These are phyloP conservation scores for Mesembryanthemum crystallinum DNA, from an alignment of 148 eudicot genomes.

Conservation along the genomic window DNA sequence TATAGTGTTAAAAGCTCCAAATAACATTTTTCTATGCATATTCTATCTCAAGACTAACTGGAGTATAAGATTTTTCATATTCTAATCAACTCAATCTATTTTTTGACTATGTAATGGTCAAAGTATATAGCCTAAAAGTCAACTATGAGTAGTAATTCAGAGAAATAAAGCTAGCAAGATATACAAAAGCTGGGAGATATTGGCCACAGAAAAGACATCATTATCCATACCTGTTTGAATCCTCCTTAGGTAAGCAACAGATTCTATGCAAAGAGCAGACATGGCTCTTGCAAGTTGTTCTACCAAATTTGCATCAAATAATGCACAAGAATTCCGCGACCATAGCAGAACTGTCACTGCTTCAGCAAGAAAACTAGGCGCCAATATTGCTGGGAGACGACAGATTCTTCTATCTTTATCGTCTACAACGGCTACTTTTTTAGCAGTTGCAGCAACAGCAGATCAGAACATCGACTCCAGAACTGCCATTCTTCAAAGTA, in stretches of 20 bases:
- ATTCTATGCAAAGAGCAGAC: background rate
- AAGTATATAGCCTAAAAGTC: too few species aligned
- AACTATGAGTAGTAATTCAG: too few species aligned
- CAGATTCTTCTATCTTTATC: constrained; percentile 24
- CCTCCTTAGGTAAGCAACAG: background rate
- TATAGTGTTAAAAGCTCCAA: too few species aligned
- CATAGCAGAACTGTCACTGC: background rate
- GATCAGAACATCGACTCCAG: constrained; percentile 45
- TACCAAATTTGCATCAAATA: constrained; percentile 18
- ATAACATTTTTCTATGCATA: too few species aligned
- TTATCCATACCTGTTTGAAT: constrained; percentile 17
- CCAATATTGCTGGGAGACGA: constrained; percentile 18
- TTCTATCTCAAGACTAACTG: too few species aligned
- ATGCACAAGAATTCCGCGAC: constrained; percentile 16
- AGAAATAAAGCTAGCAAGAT: background rate
- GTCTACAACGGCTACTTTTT: background rate
- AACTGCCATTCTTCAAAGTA: constrained; percentile 80
- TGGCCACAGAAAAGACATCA: constrained; percentile 26
- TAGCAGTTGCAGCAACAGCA: constrained; percentile 33
- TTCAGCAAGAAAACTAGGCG: background rate
- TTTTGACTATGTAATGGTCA: too few species aligned
- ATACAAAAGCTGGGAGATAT: constrained; percentile 12
- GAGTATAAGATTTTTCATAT: too few species aligned
- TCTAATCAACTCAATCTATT: too few species aligned
- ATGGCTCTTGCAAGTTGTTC: constrained; percentile 22